phyloP scores from a whole-genome alignment of 2,329 filamentous ascomycete species.

The Dactylellina parvicollis region DNA sequence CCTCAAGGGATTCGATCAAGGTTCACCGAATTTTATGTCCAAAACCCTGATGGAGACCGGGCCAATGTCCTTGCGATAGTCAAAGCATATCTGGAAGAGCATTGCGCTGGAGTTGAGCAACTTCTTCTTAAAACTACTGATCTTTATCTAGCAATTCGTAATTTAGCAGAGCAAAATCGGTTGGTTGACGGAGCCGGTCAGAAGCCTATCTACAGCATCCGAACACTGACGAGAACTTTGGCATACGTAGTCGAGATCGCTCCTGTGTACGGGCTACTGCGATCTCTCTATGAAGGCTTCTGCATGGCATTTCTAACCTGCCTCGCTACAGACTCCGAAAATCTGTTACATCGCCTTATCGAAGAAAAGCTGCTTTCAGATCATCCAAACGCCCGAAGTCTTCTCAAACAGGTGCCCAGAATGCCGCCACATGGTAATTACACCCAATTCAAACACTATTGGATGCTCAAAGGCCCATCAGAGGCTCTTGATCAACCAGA shows the following conservation, averaged over 20 bases:
- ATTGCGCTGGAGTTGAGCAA: constrained; percentile 77
- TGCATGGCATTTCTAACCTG: constrained; percentile 97
- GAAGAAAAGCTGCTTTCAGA: constrained; percentile 61
- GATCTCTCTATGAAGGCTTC: constrained; percentile 92
- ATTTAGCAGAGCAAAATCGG: constrained; percentile 79
- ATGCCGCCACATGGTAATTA: constrained; percentile 82
- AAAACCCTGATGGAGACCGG: constrained; percentile 84
- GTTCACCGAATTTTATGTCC: constrained; percentile 95
- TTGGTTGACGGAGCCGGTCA: constrained; percentile 95
- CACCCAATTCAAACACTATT: constrained; percentile 88
- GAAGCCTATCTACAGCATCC: constrained; percentile 94
- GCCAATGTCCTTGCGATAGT: constrained; percentile 90
- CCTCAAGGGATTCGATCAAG: constrained; percentile 86
- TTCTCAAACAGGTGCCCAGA: constrained; percentile 80
- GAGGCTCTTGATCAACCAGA: constrained; percentile 77
- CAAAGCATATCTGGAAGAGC: constrained; percentile 81
- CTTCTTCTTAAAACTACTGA: constrained; percentile 62
- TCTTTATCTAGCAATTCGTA: constrained; percentile 83
- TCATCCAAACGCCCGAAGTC: constrained; percentile 70
- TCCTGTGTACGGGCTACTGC: constrained; percentile 81
- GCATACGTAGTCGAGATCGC: constrained; percentile 88
- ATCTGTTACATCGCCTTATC: constrained; percentile 79
- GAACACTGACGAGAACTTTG: constrained; percentile 88
- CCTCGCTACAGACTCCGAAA: constrained; percentile 82
- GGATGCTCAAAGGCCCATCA: constrained; percentile 80